Percentiles rank a stretch among this genome's conserved stretches.
Evolutionary conservation across 805 yeast species (phyloP).

Genomic region (Wickerhamomyces silvicola): DNA sequence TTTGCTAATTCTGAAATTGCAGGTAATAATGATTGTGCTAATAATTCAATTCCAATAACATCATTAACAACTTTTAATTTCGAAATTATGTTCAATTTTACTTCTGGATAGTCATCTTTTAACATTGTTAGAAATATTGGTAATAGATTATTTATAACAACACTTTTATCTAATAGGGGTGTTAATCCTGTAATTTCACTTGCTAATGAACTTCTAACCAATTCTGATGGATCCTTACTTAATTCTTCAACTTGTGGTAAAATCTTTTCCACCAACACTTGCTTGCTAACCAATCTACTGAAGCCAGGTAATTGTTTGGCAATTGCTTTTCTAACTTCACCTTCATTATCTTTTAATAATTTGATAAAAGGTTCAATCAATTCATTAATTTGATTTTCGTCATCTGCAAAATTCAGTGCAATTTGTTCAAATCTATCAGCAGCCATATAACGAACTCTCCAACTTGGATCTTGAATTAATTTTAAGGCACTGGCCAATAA

Average conservation of each 20-base stretch:
- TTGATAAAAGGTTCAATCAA: constrained; percentile 58
- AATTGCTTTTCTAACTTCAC: constrained; percentile 93
- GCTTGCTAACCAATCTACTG: constrained; percentile 45
- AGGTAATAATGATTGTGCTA: constrained; percentile 84
- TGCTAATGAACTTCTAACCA: constrained; percentile 90
- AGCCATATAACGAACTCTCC: constrained; percentile 98
- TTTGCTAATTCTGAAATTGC: constrained; percentile 95
- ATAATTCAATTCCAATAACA: constrained; percentile 83
- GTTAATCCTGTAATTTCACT: constrained; percentile 81
- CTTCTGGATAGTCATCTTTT: constrained; percentile 96
- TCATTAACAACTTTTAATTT: constrained; percentile 89
- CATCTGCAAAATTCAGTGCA: constrained; percentile 55
- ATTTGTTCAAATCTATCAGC: constrained; percentile 86
- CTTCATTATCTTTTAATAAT: constrained; percentile 87
- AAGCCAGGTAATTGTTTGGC: constrained; percentile 86
- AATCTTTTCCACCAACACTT: constrained; percentile 57
- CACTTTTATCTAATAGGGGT: constrained; percentile 76
- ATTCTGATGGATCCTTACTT: constrained; percentile 87
- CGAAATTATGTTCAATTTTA: constrained; percentile 87
- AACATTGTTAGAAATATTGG: constrained; percentile 91
- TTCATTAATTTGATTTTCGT: constrained; percentile 44
- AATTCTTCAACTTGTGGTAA: constrained; percentile 79
- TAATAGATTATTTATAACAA: constrained; percentile 72
- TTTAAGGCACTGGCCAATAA: constrained; percentile 59
- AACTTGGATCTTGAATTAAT: constrained; percentile 80